A percentile compares a stretch with the other conserved stretches of the same genome.
These are phyloP conservation scores for Tetrahymena elliotti DNA, from an alignment of 73 alveolate species.

Conservation along the genomic window DNA sequence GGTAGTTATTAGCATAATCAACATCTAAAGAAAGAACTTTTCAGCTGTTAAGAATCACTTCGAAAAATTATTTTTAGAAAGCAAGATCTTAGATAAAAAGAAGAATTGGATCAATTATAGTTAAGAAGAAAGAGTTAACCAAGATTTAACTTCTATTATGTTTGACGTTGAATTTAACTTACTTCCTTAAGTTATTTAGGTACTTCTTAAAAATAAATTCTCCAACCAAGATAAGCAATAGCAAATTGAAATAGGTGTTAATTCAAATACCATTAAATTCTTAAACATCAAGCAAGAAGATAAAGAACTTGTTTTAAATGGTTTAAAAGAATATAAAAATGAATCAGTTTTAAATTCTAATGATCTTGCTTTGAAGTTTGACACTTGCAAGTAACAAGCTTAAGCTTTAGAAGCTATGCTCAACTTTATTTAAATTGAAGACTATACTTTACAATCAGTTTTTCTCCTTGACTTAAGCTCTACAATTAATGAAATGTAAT, in stretches of 20 bases:
- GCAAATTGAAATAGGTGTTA: not conserved
- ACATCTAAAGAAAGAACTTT: not conserved
- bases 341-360: not conserved
- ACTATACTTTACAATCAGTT: not conserved
- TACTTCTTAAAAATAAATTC: not conserved
- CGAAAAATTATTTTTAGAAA: not conserved
- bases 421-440: not conserved
- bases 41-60: not conserved
- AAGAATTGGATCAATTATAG: not conserved
- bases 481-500: not conserved
- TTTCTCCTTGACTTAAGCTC: not conserved
- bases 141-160: not conserved
- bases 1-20: not conserved
- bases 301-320: not conserved
- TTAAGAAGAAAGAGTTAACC: not conserved
- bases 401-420: not conserved
- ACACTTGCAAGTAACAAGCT: not conserved
- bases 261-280: not conserved
- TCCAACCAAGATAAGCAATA: not conserved
- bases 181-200: not conserved
- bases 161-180: not conserved
- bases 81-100: not conserved
- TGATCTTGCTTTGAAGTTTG: not conserved
- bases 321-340: not conserved
- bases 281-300: not conserved